phyloP scores from a whole-genome alignment of 2,329 filamentous ascomycete species.

The Pseudopyricularia javanii region DNA sequence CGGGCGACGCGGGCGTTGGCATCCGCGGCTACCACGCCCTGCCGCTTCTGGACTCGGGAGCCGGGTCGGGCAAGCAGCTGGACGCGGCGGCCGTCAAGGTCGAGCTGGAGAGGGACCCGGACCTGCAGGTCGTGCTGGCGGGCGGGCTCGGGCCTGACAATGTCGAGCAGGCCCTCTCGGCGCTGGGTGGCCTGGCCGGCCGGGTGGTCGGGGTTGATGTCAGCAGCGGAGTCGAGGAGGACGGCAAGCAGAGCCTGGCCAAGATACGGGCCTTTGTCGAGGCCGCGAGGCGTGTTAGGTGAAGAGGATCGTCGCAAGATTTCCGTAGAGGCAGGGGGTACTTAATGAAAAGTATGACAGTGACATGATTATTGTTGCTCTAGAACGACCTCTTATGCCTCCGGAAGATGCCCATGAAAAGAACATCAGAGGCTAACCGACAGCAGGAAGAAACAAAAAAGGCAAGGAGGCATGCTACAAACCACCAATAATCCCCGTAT shows the following conservation, averaged over 20 bases:
- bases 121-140: constrained; percentile 68
- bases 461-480: too few relatives aligned
- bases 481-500: too few relatives aligned
- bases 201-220: constrained; percentile 77
- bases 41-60: constrained; percentile 76
- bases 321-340: too few relatives aligned
- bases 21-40: constrained; percentile 70
- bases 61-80: constrained; percentile 69
- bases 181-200: constrained; percentile 42
- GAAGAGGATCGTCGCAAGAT: too few relatives aligned
- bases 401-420: too few relatives aligned
- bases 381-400: too few relatives aligned
- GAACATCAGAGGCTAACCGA: too few relatives aligned
- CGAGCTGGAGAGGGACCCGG: constrained; percentile 52
- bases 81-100: constrained; percentile 58
- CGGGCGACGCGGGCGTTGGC: constrained; percentile 59
- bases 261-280: constrained; percentile 75
- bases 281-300: constrained; percentile 52
- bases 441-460: too few relatives aligned
- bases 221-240: constrained; percentile 82
- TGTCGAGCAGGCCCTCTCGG: constrained; percentile 52
- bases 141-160: constrained; percentile 77
- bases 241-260: constrained; percentile 66
- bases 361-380: too few relatives aligned
- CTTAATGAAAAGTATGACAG: too few relatives aligned